These are phyloP conservation scores for Fusarium sp. DNA, from an alignment of 2,329 filamentous ascomycete species.

Conservation along the genomic window DNA sequence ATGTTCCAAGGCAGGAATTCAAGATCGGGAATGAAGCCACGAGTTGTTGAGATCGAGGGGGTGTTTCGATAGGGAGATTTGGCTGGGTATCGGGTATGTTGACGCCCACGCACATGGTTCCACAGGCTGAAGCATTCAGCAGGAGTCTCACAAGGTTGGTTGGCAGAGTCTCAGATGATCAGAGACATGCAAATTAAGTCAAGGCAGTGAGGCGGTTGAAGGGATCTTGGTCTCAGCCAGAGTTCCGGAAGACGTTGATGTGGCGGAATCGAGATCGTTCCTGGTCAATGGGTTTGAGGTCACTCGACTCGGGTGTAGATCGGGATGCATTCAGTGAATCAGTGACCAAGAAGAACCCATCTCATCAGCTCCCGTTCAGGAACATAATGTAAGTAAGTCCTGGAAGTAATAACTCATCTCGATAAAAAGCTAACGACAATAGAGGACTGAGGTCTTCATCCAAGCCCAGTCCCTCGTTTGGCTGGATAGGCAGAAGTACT, in stretches of 20 bases:
- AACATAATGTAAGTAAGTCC: neutral
- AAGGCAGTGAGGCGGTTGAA: neutral
- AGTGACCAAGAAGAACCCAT: neutral
- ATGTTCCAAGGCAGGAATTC: neutral
- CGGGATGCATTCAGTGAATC: neutral
- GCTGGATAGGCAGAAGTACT: neutral
- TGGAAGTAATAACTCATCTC: neutral
- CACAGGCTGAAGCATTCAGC: neutral
- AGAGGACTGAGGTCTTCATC: neutral
- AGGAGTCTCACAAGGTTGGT: neutral
- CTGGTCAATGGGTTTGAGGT: neutral
- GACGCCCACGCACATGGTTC: neutral
- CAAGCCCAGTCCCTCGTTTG: neutral
- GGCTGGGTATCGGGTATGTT: neutral
- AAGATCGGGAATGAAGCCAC: neutral
- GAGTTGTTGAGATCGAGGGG: neutral
- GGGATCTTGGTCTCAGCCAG: neutral
- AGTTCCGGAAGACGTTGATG: neutral
- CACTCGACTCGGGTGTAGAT: neutral
- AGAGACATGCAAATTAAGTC: neutral
- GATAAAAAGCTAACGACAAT: neutral
- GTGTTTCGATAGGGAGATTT: neutral
- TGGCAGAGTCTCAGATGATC: neutral
- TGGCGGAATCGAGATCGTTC: neutral
- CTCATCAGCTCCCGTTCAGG: neutral